Conservation (phyloP, 805 yeast genomes). For the Candida multigemmis region DNA sequence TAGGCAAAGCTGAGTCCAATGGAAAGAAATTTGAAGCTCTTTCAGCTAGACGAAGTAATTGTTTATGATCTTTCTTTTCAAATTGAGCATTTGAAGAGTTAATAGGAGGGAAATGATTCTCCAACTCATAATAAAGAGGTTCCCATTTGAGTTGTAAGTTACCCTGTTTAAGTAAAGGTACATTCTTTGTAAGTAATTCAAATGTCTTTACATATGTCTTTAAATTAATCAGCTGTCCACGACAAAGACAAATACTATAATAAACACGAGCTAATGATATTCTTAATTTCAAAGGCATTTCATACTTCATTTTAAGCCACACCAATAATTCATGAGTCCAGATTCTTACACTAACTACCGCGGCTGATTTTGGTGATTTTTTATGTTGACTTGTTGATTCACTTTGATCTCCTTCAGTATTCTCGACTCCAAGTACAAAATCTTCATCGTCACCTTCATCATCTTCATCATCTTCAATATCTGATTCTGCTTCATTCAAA, state of each 20-base stretch:
- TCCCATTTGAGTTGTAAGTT: conserved; percentile 46
- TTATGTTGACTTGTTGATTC: conserved; percentile 44
- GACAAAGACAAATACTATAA: conserved; percentile 59
- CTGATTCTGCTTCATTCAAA: conserved; percentile 15
- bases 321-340: conserved; percentile 84
- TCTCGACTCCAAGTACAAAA: too few species aligned
- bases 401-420: conserved; percentile 22
- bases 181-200: conserved; percentile 44
- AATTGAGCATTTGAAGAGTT: conserved; percentile 37
- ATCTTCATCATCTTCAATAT: conserved; percentile 33
- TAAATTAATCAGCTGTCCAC: conserved; percentile 61
- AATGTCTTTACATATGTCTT: conserved; percentile 56
- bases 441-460: conserved; percentile 27
- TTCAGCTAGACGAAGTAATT: conserved; percentile 43
- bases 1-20: conserved; percentile 34
- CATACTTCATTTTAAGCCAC: conserved; percentile 71
- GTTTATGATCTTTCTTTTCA: conserved; percentile 41
- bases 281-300: conserved; percentile 62
- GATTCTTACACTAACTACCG: conserved; percentile 64
- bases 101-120: conserved; percentile 19
- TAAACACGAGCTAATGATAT: conserved; percentile 58
- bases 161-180: conserved; percentile 23
- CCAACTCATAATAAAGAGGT: conserved; percentile 29
- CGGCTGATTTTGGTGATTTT: conserved; percentile 56
- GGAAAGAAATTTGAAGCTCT: conserved; percentile 48